Evolutionary conservation across 192 early-diverging fungal species (phyloP), one percentile per base, ranked within the genome.

Genomic region (Umbelopsis sp.): DNA sequence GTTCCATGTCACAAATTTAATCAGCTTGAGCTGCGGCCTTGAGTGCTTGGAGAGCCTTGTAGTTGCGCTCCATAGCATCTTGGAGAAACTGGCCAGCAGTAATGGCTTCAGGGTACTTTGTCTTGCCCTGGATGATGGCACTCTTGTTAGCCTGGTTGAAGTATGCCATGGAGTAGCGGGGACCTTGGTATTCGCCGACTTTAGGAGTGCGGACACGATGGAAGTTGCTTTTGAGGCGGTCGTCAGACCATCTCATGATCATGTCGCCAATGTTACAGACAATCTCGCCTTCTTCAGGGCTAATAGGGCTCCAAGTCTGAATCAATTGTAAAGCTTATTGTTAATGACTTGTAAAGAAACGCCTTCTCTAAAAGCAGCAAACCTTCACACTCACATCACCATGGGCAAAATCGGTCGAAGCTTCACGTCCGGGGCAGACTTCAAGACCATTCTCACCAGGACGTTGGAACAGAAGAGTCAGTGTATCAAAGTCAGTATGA

Each of bases 211-310:
- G 65, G 8, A 78, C 50, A 25, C 72, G 76, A 46, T 77, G 71
- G 52, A 72, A 64, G 22, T 65, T 78, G 47, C 68, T 73, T 41
- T 70, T 72, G 16, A 78, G 49, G 9, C 21, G 44, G 70, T 78
- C 76, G 35, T 78, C 68, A n/a, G 58, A 70, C 76, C 71, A 78
- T 16, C 76, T 72, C 71, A 73, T 73, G 46, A 78, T 78, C 71
- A 78, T 72, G 33, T 78, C 71, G 3, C 76, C 76, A 61, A 78
- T 73, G 46, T 73, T 73, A n/a, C 71, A 73, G 16, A 78, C 76
- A 68, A 78, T 64, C 18, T 72, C 71, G 15, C 64, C 76, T 58
- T 72, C 61, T 22, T 51, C 47, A 22, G 76, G 71, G 30, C 20
- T 46, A 21, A 69, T 51, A 20, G 71, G 71, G n/a, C 41, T 41